Base-by-base conservation (phyloP, 441 rosid genomes). In the Theobroma grandiflorum region DNA sequence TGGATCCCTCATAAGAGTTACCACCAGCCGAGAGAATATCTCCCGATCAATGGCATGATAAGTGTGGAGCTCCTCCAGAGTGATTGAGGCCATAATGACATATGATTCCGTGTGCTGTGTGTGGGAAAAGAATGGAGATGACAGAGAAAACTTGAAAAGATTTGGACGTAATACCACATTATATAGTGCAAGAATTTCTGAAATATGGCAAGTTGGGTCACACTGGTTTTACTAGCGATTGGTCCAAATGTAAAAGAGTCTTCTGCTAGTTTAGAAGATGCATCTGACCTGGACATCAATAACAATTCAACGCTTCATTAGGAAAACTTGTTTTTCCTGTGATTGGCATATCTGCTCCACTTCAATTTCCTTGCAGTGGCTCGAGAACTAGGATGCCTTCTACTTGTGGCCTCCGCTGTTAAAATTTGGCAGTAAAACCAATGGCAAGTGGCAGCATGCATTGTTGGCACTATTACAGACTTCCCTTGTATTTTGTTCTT, bases 41-140 rank as follows among this genome's bases (percentile, higher is more conserved):
- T 85, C 85, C 2, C 94, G 82, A 55, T 91, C 95, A 8, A 86
- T 77, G 37, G 84, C 61, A 66, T 90, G 95, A 80, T 57, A 93
- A 22, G 82, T 10, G 43, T 89, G 77, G 45, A 88, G 84, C 79
- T 90, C 83, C 0, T 87, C 88, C 4, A 81, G 53, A 10, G 86
- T 83, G 65, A 83, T 65, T 4, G 83, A 37, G 16, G 87, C 80
- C 91, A 86, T 86, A 43, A 38, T 42, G 16, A 12, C n/a, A 71
- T 42, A 74, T 57, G 67, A 33, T 26, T 70, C 31, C 58, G 52
- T 68, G 20, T 47, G 50, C 6, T 47, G 14, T 53, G 80, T 22
- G 22, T 57, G 35, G 42, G 75, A 26, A 33, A 22, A 40, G 45
- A n/a, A 67, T 42, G 78, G 37, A 65, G 31, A 76, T 15, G 18